Conservation (phyloP, 2,329 filamentous ascomycete species). For the Pseudogymnoascus sp. region DNA sequence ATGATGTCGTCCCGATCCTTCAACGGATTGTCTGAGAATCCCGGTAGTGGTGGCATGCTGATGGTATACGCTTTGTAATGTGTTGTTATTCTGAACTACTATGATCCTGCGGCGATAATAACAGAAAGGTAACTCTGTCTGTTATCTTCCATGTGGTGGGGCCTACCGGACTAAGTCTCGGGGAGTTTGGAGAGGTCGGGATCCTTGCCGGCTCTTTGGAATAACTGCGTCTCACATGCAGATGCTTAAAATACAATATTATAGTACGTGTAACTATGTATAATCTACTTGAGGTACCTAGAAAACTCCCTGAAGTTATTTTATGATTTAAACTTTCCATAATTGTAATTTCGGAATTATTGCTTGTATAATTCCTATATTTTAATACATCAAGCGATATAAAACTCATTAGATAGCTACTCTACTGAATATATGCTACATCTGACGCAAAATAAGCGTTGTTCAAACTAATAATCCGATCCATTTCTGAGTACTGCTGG, state of each 20-base stretch:
- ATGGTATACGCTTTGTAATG: neutral
- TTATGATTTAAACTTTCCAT: neutral
- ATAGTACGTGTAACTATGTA: neutral
- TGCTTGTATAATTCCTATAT: neutral
- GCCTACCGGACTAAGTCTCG: neutral
- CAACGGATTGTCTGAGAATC: conserved; percentile 15
- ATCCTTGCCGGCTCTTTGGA: neutral
- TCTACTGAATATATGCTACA: neutral
- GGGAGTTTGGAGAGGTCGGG: neutral
- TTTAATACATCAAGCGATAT: neutral
- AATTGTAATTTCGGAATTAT: neutral
- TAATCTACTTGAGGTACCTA: no score
- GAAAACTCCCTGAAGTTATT: neutral
- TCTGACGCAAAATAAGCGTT: conserved; percentile 10
- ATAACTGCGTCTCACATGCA: conserved; percentile 11
- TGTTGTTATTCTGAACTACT: neutral
- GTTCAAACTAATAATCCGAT: conserved; percentile 24
- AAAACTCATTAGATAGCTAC: neutral
- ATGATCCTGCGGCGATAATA: neutral
- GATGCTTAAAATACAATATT: neutral
- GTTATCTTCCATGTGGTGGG: neutral
- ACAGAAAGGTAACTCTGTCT: neutral
- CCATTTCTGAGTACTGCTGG: conserved; percentile 24
- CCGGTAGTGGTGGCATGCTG: conserved; percentile 17
- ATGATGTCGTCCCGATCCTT: conserved; percentile 5